phyloP scores from a whole-genome alignment of 192 early-diverging fungal genomes.

The Obelidium mucronatum region DNA sequence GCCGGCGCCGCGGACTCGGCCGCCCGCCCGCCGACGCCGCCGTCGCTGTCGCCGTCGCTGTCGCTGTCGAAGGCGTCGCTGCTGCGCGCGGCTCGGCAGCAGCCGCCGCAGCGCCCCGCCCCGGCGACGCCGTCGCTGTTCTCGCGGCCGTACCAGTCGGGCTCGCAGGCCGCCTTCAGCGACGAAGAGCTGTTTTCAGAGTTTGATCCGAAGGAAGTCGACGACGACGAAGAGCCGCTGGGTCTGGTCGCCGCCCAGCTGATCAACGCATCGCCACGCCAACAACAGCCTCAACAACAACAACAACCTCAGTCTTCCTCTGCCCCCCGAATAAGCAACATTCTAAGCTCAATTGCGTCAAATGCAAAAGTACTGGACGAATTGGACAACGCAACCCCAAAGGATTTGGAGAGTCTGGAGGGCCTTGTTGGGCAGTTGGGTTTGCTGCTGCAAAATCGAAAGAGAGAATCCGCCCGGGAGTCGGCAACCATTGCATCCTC shows the following conservation, averaged over 20 bases:
- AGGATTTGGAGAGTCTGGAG: slow-evolving; percentile 12
- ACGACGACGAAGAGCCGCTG: slow-evolving; percentile 26
- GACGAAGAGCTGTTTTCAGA: neutral
- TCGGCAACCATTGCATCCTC: neutral
- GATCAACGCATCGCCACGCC: neutral
- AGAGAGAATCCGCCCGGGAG: neutral
- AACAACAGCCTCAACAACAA: neutral
- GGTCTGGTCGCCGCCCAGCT: slow-evolving; percentile 10
- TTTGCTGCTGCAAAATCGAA: neutral
- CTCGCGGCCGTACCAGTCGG: slow-evolving; percentile 13
- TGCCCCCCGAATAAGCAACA: neutral
- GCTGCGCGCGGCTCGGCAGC: neutral
- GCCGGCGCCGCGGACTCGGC: neutral
- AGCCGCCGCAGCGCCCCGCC: slow-evolving; percentile 1
- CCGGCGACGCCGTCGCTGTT: neutral
- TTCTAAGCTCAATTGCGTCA: neutral
- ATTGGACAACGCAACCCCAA: neutral
- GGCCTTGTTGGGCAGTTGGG: slow-evolving; percentile 5
- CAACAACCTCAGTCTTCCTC: neutral
- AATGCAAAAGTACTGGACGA: neutral
- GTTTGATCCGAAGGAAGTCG: neutral
- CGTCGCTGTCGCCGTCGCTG: neutral
- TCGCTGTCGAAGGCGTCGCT: neutral
- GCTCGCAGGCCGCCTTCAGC: neutral
- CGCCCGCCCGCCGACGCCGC: neutral